phyloP scores from a whole-genome alignment of 352 stramenopile species.

The Achlya hypogyna region DNA sequence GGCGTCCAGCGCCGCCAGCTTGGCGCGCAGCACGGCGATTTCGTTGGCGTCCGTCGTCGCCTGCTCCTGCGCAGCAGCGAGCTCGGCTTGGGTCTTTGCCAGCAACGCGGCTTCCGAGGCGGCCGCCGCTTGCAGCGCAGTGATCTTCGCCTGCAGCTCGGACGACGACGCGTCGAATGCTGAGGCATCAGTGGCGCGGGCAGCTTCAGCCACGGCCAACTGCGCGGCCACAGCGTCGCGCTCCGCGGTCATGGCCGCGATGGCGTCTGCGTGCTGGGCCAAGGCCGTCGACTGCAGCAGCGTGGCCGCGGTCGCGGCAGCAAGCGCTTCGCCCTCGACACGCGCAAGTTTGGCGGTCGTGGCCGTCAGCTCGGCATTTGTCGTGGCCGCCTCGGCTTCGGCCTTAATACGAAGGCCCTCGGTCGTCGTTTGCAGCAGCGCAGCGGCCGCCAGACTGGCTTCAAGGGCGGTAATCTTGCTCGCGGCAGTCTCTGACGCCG shows the following conservation, averaged over 20 bases:
- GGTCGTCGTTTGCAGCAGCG: not conserved
- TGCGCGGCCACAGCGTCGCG: slow-evolving; percentile 4
- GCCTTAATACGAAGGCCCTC: not conserved
- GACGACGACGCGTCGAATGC: not conserved
- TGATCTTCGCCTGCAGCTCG: not conserved
- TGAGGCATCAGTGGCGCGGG: not conserved
- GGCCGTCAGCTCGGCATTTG: not conserved
- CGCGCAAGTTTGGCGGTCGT: not conserved
- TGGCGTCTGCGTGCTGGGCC: not conserved
- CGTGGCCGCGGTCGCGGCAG: not conserved
- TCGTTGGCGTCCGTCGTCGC: not conserved
- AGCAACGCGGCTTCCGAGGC: not conserved
- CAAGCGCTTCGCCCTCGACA: not conserved
- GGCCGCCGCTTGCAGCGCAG: not conserved
- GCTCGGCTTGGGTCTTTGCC: not conserved
- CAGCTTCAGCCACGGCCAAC: not conserved
- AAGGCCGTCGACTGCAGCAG: not conserved
- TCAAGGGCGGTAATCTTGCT: not conserved
- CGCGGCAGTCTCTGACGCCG: not conserved
- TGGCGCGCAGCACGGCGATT: not conserved
- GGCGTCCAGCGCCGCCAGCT: not conserved
- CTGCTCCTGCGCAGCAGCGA: not conserved
- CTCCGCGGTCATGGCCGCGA: not conserved
- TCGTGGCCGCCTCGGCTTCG: not conserved
- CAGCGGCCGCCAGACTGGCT: not conserved